phyloP scores from a whole-genome alignment of 345 rosid genomes.

The Citrus medica region DNA sequence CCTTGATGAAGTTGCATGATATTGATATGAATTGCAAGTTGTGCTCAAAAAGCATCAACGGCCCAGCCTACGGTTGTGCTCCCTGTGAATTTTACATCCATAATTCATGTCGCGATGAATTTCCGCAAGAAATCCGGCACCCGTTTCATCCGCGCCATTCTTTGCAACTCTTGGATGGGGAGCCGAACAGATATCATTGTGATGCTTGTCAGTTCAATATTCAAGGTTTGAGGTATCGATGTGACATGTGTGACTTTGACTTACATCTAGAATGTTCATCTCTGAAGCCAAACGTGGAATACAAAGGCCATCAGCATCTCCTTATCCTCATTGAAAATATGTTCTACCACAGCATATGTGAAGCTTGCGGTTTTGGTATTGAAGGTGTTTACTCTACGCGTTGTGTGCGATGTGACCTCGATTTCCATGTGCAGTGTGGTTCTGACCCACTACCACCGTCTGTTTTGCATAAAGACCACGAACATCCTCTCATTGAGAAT shows the following conservation, averaged over 20 bases:
- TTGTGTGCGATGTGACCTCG: background rate
- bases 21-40: background rate
- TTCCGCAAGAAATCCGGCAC: background rate
- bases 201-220: background rate
- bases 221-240: background rate
- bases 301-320: background rate
- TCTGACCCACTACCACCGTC: background rate
- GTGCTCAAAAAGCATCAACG: background rate
- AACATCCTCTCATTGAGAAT: background rate
- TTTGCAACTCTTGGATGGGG: background rate
- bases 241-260: background rate
- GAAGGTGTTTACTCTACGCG: accelerated
- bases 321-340: background rate
- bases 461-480: background rate
- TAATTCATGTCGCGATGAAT: background rate
- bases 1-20: background rate
- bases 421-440: background rate
- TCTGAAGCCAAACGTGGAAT: background rate
- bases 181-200: background rate
- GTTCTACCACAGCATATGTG: accelerated
- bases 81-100: background rate
- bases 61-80: background rate
- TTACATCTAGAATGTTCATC: background rate
- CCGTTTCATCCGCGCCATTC: background rate
- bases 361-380: background rate